Evolutionary conservation across 495 filamentous ascomycete genomes (phyloP), one percentile per base, ranked within the genome.

Genomic region (Hyaloscypha variabilis): DNA sequence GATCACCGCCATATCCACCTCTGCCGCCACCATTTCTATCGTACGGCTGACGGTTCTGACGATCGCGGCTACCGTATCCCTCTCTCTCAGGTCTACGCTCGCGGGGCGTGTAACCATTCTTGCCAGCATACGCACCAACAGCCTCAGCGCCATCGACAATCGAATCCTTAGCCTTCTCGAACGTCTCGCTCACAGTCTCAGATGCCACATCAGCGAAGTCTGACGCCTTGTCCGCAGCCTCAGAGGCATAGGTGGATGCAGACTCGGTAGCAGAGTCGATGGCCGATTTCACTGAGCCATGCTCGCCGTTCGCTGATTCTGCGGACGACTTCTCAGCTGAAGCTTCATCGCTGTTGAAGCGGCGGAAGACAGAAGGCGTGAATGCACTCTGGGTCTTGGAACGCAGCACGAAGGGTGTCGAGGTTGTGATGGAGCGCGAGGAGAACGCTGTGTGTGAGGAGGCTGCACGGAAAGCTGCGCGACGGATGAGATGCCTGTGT

Each of bases 401-500:
- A 31, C 69, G 56, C 54, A 75, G 62, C 13, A 71, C 66, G 26
- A 69, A 68, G 5, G 76, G 62, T 24, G 74, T 67, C 53, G 75
- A 69, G 23, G 75, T 68, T 30, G 75, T 73, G 62, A 81, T 71
- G 61, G 77, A 76, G 14, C 77, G 81, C 36, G 81, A 72, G 19
- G 75, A 69, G 26, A 79, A 73, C 36, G 77, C 73, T 26, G 85
- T 77, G 13, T 81, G 76, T 51, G 84, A 77, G 50, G 82, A 76
- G 66, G 84, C 76, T 30, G 87, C 83, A 62, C 87, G 81, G 54
- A 84, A 76, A 69, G 84, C 83, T 56, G 81, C 81, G 68, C 83
- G 82, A 62, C 85, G 84, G 67, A 88, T 68, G 62, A 79, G 77
- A 76, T 83, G 80, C 85, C 83, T 87, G 62, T 54, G 60, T 60